Evolutionary conservation across 2,329 filamentous ascomycete genomes (phyloP), one percentile per base, ranked within the genome.

Genomic region (Aspergillus aculeatinus): DNA sequence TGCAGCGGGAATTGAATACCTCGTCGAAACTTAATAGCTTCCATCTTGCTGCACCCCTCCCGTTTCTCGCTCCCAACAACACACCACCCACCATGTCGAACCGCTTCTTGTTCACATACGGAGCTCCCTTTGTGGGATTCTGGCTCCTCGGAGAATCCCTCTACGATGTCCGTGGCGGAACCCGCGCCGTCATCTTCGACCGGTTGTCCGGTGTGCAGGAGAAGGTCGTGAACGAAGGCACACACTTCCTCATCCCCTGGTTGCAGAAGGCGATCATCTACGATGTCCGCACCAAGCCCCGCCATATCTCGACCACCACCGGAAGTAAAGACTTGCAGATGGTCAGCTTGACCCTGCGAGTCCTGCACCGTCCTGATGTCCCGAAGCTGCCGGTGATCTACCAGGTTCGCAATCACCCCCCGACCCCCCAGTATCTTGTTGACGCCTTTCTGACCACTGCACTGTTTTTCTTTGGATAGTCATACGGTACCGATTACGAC

Each of bases 281-380:
- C 77, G 95, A 99, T 81, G 95, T 99, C 67, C 89, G 95, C 65
- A 99, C 96, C 60, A 96, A 96, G 85, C 95, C 95, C 63, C 87
- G 95, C 75, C 98, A 96, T 78, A 98, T 99, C 76, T 91, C 90
- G 67, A 99, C 95, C 29, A 99, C 95, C 25, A 99, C 95, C 12
- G 95, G 95, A 60, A 94, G 89, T 85, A 99, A 99, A 87, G 95
- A 99, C 81, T 80, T 99, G 84, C 95, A 99, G 83, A 99, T 99
- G 95, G 95, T 99, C 73, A 97, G 92, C 85, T 85, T 99, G 84
- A 99, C 95, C 57, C 85, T 99, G 76, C 87, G 95, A 79, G 95
- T 99, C 66, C 80, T 99, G 77, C 94, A 98, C 81, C 86, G 96
- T 70, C 95, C 96, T 5, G 94, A 96, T 59, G 94, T 99, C 71